Evolutionary conservation across 805 yeast genomes (phyloP).

Genomic region (Clavispora carvajalis): DNA sequence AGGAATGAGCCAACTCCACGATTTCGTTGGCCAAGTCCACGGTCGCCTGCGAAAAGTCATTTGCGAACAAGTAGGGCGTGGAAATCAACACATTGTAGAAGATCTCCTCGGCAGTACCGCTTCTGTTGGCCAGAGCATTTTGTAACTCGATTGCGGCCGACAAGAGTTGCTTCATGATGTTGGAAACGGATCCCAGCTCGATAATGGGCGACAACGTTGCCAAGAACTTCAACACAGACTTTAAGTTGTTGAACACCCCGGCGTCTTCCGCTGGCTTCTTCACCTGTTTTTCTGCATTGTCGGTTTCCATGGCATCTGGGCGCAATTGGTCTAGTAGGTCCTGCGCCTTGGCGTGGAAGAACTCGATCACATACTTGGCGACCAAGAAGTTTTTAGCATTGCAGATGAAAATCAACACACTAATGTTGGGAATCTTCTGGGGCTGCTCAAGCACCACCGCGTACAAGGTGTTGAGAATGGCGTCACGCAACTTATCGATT

Average conservation of each 20-base stretch:
- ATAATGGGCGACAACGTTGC: slow-evolving; percentile 62
- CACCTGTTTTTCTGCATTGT: slow-evolving; percentile 5
- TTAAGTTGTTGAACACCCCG: slow-evolving; percentile 67
- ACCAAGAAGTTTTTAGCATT: slow-evolving; percentile 59
- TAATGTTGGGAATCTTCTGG: slow-evolving; percentile 72
- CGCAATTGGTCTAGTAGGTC: slow-evolving; percentile 39
- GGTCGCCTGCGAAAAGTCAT: slow-evolving; percentile 27
- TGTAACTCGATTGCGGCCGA: slow-evolving; percentile 55
- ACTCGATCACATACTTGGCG: slow-evolving; percentile 66
- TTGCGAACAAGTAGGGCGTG: slow-evolving; percentile 58
- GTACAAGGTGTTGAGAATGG: slow-evolving; percentile 56
- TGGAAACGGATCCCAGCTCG: slow-evolving; percentile 34
- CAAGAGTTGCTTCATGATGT: slow-evolving; percentile 50
- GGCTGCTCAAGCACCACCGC: slow-evolving; percentile 86
- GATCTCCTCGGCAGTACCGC: slow-evolving; percentile 62
- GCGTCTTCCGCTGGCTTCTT: slow-evolving; percentile 25
- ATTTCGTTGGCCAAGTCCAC: slow-evolving; percentile 39
- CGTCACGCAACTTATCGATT: slow-evolving; percentile 53
- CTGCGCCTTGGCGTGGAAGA: slow-evolving; percentile 60
- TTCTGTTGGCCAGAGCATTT: slow-evolving; percentile 31
- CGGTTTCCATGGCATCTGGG: slow-evolving; percentile 9
- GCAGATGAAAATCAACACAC: slow-evolving; percentile 61
- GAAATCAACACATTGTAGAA: slow-evolving; percentile 57
- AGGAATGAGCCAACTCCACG: slow-evolving; percentile 40
- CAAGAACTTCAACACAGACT: slow-evolving; percentile 65